These are phyloP conservation scores for Ascocoryne sarcoides DNA, from an alignment of 2,329 filamentous ascomycete species.

Conservation along the genomic window DNA sequence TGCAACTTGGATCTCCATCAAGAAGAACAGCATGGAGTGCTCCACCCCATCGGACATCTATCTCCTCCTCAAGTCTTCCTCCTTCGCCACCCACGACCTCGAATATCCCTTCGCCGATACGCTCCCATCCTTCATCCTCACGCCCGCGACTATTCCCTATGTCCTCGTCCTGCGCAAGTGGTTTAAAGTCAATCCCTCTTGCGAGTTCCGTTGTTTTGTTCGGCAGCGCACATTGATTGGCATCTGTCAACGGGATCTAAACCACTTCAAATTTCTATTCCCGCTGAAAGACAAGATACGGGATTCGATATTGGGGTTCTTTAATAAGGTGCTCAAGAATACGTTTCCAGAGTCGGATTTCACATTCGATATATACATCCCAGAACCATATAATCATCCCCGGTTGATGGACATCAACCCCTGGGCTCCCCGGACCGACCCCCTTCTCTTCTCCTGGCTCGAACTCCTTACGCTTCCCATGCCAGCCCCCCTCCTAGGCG, in stretches of 20 bases:
- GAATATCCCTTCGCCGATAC: constrained; percentile 86
- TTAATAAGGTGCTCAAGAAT: constrained; percentile 61
- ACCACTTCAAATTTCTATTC: constrained; percentile 76
- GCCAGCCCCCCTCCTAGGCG: constrained; percentile 46
- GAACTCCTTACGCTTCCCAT: constrained; percentile 71
- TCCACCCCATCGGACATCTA: constrained; percentile 85
- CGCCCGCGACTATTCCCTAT: constrained; percentile 32
- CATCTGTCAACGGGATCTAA: constrained; percentile 81
- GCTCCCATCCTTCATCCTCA: constrained; percentile 21
- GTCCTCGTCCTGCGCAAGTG: constrained; percentile 77
- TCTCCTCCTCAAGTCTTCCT: constrained; percentile 85
- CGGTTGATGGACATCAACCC: constrained; percentile 92
- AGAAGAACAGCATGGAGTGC: constrained; percentile 88
- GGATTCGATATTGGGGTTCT: constrained; percentile 66
- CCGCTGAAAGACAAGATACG: constrained; percentile 56
- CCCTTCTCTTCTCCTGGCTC: constrained; percentile 79
- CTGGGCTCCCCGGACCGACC: constrained; percentile 85
- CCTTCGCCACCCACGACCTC: constrained; percentile 89
- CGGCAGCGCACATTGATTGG: constrained; percentile 71
- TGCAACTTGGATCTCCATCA: constrained; percentile 78
- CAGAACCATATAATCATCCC: constrained; percentile 46
- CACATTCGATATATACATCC: constrained; percentile 87
- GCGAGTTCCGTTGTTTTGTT: constrained; percentile 95
- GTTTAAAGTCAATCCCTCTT: constrained; percentile 77
- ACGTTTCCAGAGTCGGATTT: constrained; percentile 81